phyloP scores from a whole-genome alignment of 306 rosid genomes.

The Lablab purpureus region DNA sequence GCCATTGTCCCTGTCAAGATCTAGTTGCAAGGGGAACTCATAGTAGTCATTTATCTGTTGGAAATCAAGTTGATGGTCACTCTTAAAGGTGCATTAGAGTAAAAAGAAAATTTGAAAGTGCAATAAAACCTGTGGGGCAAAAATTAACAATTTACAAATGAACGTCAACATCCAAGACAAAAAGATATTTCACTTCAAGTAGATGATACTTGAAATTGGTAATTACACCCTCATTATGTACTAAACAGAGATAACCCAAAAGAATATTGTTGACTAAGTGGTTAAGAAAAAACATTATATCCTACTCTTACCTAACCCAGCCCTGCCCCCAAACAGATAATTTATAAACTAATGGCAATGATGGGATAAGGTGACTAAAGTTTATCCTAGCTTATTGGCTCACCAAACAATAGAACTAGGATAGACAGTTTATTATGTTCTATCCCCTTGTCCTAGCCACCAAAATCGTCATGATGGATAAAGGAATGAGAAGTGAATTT shows the following conservation, averaged over 20 bases:
- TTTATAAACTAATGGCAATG: not conserved
- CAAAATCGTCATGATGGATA: not conserved
- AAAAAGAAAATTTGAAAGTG: not conserved
- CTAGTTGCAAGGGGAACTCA: conserved; percentile 24
- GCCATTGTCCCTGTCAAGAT: conserved; percentile 11
- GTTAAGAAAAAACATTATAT: not conserved
- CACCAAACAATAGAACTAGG: not conserved
- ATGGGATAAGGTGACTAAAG: not conserved
- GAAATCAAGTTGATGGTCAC: not conserved
- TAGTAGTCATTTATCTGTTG: conserved; percentile 24
- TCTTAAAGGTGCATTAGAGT: not conserved
- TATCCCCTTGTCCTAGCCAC: not conserved
- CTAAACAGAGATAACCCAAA: not conserved
- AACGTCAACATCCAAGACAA: not conserved
- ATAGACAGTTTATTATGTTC: not conserved
- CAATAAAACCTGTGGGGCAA: not conserved
- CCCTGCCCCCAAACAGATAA: not conserved
- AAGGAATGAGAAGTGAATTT: not conserved
- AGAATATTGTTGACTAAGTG: not conserved
- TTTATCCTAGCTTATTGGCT: not conserved
- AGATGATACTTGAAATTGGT: not conserved
- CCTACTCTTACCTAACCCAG: not conserved
- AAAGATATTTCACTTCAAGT: conserved; percentile 13
- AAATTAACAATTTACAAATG: not conserved
- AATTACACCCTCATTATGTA: not conserved